Base-by-base conservation (phyloP, 1,284 basidiomycete genomes). In the Sparassis latifolia region DNA sequence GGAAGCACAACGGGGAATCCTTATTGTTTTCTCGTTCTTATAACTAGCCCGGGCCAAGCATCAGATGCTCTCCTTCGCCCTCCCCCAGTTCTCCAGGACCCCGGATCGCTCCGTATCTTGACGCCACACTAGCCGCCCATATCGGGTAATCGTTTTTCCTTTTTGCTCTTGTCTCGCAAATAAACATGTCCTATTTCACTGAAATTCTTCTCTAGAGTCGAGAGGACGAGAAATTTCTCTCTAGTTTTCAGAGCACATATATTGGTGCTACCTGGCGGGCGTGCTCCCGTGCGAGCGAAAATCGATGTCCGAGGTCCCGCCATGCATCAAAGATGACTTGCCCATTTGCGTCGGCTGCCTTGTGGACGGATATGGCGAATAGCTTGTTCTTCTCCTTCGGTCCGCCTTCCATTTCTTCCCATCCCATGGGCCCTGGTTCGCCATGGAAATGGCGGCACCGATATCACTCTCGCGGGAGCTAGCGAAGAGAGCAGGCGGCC, bases 21-120 rank as follows among this genome's bases (percentile, higher is more conserved):
- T 45, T 45, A 45, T 45, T 45, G 44, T 45, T 45, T 33, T 45
- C 44, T 20, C 10, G n/a, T 30, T 45, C 44, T 45, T 45, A 33
- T 33, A 33, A 45, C 31, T 33, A 29, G 30, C n/a, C 20, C 20
- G 20, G 20, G 31, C 7, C 44, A 12, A 30, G 12, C 44, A 45
- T 45, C 44, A 32, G 12, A 45, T 7, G 12, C 44, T 33, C 33
- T 7, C 4, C 29, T 12, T 35, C 33, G 28, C 43, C 43, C 10
- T 32, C 43, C 10, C 7, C 9, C 5, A 29, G 5, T 31, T 33
- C 43, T 20, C 30, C 30, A 20, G 31, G 10, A 30, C 12, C 32
- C 30, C 12, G 27, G 10, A 10, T 33, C 33, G 5, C 7, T 7
- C 27, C 32, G 40, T 28, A 27, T 45, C 5, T 10, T 4, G 12